phyloP scores from a whole-genome alignment of 768 basidiomycete species.

The Pleurotus salmoneostramineus region DNA sequence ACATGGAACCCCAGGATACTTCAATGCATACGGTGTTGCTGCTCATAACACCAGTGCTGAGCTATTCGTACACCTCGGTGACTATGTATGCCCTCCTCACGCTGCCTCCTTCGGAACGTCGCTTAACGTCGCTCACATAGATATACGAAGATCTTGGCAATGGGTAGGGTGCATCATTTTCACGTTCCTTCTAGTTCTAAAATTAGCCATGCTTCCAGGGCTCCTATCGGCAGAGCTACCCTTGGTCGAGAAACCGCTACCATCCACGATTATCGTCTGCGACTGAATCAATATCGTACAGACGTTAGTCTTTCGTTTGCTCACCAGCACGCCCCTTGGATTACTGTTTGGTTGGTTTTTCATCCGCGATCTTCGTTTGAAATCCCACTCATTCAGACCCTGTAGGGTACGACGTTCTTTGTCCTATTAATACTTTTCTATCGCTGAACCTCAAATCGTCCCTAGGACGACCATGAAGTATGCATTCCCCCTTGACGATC shows the following conservation, averaged over 20 bases:
- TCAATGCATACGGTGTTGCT: conserved; percentile 58
- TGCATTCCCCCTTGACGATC: background rate
- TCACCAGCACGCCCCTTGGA: conserved; percentile 51
- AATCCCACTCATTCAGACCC: background rate
- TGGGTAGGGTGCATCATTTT: background rate
- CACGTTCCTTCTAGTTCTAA: background rate
- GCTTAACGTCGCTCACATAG: conserved; percentile 15
- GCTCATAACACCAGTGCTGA: conserved; percentile 51
- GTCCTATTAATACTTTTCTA: background rate
- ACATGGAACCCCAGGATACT: conserved; percentile 35
- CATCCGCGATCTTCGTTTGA: background rate
- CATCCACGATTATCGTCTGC: conserved; percentile 51
- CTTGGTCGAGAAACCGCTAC: conserved; percentile 54
- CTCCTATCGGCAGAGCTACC: conserved; percentile 43
- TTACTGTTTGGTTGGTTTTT: conserved; percentile 43
- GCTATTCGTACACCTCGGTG: conserved; percentile 54
- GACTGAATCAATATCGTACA: conserved; percentile 48
- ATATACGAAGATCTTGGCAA: conserved; percentile 36
- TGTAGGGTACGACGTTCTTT: background rate
- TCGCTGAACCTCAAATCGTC: background rate
- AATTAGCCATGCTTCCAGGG: conserved; percentile 19
- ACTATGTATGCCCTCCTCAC: conserved; percentile 39
- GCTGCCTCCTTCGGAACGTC: background rate
- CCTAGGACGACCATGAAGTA: conserved; percentile 50
- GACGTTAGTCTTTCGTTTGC: conserved; percentile 42